These are phyloP conservation scores for Nicotiana tabacum DNA, from an alignment of 257 asterid species.

Conservation along the genomic window DNA sequence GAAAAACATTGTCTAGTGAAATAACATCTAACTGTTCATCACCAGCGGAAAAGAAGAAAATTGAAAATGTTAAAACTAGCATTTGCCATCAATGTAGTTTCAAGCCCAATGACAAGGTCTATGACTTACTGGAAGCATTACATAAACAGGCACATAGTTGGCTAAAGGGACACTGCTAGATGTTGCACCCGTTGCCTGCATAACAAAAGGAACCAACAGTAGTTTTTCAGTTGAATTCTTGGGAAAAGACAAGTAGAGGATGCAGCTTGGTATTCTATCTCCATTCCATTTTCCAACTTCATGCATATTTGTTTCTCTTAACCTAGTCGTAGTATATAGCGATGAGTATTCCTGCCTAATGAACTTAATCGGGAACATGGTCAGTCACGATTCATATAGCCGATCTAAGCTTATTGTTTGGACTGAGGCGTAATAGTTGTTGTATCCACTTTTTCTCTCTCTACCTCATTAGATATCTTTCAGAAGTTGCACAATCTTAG, in stretches of 20 bases:
- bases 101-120: not conserved
- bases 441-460: too few relatives aligned
- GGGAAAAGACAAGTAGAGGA: not conserved
- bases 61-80: not conserved
- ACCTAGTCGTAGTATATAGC: too few relatives aligned
- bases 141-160: constrained; percentile 64
- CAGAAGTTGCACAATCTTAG: not conserved
- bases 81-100: not conserved
- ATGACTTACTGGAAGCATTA: constrained; percentile 67
- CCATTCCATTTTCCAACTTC: not conserved
- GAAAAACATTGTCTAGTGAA: constrained; percentile 48
- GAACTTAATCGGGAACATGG: too few relatives aligned
- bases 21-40: constrained; percentile 51
- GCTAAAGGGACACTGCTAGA: constrained; percentile 16
- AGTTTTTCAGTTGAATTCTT: not conserved
- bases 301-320: not conserved
- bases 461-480: not conserved
- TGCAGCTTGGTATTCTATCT: not conserved
- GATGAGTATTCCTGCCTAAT: too few relatives aligned
- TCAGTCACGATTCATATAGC: too few relatives aligned
- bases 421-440: too few relatives aligned
- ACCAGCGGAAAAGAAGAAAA: constrained; percentile 6
- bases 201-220: not conserved
- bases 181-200: constrained; percentile 26
- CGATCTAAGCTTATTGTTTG: too few relatives aligned